A percentile compares a stretch with the other conserved stretches of the same genome.
Conservation (phyloP, 768 basidiomycete genomes). For the Lentinus brumalis region DNA sequence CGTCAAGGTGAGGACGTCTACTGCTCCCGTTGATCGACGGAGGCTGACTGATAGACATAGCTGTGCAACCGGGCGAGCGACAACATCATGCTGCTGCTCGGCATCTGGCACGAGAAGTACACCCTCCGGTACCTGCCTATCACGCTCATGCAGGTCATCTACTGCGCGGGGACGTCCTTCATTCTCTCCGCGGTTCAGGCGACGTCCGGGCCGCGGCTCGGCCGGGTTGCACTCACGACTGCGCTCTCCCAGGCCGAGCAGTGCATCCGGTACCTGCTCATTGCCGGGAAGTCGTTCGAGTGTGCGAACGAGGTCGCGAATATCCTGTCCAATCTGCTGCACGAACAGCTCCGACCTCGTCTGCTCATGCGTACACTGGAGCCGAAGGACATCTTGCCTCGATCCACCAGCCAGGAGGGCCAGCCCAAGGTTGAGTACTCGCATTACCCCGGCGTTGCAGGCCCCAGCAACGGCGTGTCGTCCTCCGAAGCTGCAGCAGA, state of each 20-base stretch:
- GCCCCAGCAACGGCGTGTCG: background rate
- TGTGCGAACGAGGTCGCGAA: constrained; percentile 40
- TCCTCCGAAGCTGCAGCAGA: background rate
- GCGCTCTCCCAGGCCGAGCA: constrained; percentile 46
- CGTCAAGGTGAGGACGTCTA: constrained; percentile 44
- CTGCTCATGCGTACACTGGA: constrained; percentile 18
- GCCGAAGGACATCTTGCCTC: constrained; percentile 17
- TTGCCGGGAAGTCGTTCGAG: constrained; percentile 56
- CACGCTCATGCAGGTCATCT: constrained; percentile 57
- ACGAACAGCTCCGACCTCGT: constrained; percentile 22
- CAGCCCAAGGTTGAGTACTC: constrained; percentile 4
- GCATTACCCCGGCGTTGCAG: constrained; percentile 8
- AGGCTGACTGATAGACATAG: constrained; percentile 26
- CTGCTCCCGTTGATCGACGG: background rate
- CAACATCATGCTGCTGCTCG: constrained; percentile 55
- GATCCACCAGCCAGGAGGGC: background rate
- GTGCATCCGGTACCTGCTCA: constrained; percentile 52
- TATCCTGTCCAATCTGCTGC: constrained; percentile 25
- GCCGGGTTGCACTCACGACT: constrained; percentile 46
- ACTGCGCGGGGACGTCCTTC: constrained; percentile 61
- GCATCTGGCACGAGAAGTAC: constrained; percentile 53
- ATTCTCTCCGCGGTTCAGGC: constrained; percentile 57
- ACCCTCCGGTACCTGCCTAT: constrained; percentile 59
- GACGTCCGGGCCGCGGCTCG: constrained; percentile 44
- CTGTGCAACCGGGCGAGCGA: constrained; percentile 56